These are phyloP conservation scores for Saccharomycopsis sp. DNA, from an alignment of 805 yeast species.

Conservation along the genomic window DNA sequence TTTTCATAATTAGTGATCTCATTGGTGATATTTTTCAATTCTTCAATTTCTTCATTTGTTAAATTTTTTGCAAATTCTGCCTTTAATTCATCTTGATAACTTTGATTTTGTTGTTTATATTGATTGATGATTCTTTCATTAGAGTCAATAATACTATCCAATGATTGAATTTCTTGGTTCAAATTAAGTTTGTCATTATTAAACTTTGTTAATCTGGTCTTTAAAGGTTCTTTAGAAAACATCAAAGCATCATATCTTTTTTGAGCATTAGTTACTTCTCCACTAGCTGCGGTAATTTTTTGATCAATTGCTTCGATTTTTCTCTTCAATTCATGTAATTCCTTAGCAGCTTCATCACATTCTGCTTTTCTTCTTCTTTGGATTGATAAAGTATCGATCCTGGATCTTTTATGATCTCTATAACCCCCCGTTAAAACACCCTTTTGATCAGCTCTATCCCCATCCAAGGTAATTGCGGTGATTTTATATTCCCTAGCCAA, in stretches of 20 bases:
- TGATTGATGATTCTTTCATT: constrained; percentile 27
- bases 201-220: constrained; percentile 32
- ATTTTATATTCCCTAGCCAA: constrained; percentile 50
- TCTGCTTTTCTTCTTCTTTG: constrained; percentile 44
- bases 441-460: constrained; percentile 74
- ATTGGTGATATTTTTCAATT: constrained; percentile 27
- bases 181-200: constrained; percentile 31
- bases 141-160: constrained; percentile 28
- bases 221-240: constrained; percentile 33
- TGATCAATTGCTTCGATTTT: constrained; percentile 37
- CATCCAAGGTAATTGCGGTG: constrained; percentile 81
- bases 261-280: constrained; percentile 28
- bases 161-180: constrained; percentile 33
- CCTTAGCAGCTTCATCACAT: constrained; percentile 30
- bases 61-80: constrained; percentile 46
- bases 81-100: constrained; percentile 38
- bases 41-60: constrained; percentile 36
- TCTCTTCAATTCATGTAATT: constrained; percentile 29
- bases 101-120: constrained; percentile 29
- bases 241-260: constrained; percentile 33
- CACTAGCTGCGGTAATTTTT: constrained; percentile 40
- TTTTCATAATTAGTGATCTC: constrained; percentile 31
- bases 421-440: constrained; percentile 90
- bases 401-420: constrained; percentile 54
- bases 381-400: constrained; percentile 58